These are phyloP conservation scores for Pascua sp. DNA, from an alignment of 1,284 basidiomycete species.

Conservation along the genomic window DNA sequence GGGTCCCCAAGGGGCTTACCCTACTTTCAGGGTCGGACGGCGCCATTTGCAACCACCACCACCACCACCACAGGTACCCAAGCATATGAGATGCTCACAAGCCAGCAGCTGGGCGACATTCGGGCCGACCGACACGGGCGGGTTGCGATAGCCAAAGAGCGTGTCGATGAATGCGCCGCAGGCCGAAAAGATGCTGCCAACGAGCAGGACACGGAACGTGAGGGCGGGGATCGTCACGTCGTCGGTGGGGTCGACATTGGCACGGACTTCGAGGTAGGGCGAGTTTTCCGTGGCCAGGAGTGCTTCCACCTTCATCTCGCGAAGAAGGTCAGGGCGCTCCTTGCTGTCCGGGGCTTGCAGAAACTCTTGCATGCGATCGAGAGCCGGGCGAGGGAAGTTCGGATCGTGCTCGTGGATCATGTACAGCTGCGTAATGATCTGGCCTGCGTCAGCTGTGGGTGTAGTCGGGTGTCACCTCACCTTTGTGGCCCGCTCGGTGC, in stretches of 20 bases:
- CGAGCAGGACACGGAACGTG: conserved; percentile 76
- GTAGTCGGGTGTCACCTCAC: conserved; percentile 9
- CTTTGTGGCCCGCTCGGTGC: conserved; percentile 14
- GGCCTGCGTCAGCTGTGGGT: neutral
- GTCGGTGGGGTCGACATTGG: conserved; percentile 72
- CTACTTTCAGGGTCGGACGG: too few species aligned
- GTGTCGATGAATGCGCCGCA: conserved; percentile 67
- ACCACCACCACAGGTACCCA: too few species aligned
- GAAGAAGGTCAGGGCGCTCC: conserved; percentile 27
- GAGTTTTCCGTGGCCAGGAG: conserved; percentile 52
- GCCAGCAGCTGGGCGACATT: conserved; percentile 37
- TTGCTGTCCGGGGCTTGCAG: conserved; percentile 25
- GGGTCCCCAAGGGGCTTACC: too few species aligned
- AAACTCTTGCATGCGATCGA: conserved; percentile 24
- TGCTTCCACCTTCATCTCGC: conserved; percentile 37
- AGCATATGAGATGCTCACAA: conserved; percentile 1
- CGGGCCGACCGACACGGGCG: conserved; percentile 26
- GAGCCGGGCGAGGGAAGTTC: conserved; percentile 24
- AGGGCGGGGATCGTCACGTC: conserved; percentile 73
- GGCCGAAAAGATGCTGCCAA: conserved; percentile 54
- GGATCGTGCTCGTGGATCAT: conserved; percentile 34
- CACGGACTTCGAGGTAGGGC: conserved; percentile 83
- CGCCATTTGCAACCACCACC: too few species aligned
- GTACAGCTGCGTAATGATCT: conserved; percentile 25
- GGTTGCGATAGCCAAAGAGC: conserved; percentile 48